These are phyloP conservation scores for Fraxinus angustifolia DNA, from an alignment of 305 asterid genomes.

Conservation along the genomic window DNA sequence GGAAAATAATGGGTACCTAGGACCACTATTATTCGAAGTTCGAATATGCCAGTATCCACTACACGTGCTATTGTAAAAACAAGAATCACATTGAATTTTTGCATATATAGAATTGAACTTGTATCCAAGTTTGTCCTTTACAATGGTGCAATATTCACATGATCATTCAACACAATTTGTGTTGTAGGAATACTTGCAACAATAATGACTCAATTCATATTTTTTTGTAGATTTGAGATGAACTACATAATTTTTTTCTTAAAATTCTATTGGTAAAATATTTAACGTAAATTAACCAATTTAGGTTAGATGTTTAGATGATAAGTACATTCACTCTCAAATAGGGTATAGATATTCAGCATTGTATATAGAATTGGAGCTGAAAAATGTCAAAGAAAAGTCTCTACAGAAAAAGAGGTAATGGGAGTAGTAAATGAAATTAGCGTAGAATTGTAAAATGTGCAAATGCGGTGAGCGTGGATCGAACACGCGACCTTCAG, in stretches of 20 bases:
- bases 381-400: background rate
- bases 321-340: background rate
- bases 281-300: background rate
- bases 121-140: background rate
- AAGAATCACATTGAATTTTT: background rate
- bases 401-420: background rate
- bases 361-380: background rate
- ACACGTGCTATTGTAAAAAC: background rate
- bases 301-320: background rate
- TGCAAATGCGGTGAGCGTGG: constrained; percentile 70
- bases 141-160: background rate
- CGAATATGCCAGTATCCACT: background rate
- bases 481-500: constrained; percentile 94
- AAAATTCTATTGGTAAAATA: background rate
- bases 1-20: background rate
- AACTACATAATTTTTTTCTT: background rate
- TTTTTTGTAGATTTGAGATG: background rate
- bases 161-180: background rate
- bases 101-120: background rate
- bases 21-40: background rate
- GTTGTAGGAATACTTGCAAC: background rate
- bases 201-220: background rate
- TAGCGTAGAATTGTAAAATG: background rate
- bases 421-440: background rate
- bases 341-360: background rate